phyloP scores from a whole-genome alignment of 305 asterid genomes.

The Nicotiana rustica region DNA sequence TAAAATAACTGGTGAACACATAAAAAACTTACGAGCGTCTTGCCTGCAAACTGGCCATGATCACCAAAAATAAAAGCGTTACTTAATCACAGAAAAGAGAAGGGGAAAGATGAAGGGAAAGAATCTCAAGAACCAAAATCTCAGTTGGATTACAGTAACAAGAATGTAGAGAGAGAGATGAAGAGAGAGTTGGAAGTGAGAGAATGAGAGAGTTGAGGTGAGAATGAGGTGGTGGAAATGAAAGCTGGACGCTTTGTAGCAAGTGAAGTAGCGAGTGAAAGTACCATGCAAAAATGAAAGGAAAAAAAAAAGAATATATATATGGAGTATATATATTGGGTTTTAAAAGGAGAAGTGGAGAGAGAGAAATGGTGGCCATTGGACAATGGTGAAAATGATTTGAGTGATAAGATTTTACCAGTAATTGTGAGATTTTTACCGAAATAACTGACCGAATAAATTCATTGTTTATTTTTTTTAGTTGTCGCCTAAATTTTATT shows the following conservation, averaged over 20 bases:
- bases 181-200: not conserved
- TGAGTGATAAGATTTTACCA: not conserved
- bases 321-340: not conserved
- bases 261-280: not conserved
- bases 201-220: not conserved
- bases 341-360: not conserved
- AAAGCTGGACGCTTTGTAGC: not conserved
- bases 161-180: not conserved
- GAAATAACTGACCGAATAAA: too few species aligned
- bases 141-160: not conserved
- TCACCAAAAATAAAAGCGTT: constrained; percentile 1
- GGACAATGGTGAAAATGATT: not conserved
- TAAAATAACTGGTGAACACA: not conserved
- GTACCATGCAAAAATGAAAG: not conserved
- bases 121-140: not conserved
- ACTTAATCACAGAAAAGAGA: not conserved
- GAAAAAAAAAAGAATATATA: not conserved
- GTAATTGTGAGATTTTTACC: too few species aligned
- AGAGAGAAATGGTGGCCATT: not conserved
- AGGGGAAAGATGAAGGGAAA: not conserved
- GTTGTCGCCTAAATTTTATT: too few species aligned
- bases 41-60: not conserved
- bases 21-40: not conserved
- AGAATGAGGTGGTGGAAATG: not conserved
- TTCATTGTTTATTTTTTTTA: too few species aligned